These are phyloP conservation scores for Hypoxylon sp. DNA, from an alignment of 2,329 filamentous ascomycete genomes.

Conservation along the genomic window DNA sequence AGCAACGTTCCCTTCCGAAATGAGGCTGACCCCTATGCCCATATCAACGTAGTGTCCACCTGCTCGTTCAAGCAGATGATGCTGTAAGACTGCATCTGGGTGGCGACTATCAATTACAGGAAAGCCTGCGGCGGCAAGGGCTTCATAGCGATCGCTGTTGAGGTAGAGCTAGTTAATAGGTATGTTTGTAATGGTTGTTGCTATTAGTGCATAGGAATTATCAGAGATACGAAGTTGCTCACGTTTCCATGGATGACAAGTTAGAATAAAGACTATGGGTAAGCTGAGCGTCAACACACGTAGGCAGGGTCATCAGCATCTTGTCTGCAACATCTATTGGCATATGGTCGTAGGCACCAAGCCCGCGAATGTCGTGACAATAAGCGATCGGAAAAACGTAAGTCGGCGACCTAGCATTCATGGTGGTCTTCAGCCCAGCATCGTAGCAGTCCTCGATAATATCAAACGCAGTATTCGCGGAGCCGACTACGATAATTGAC, in stretches of 20 bases:
- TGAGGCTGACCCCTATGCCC: slow-evolving; percentile 52
- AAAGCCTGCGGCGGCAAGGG: slow-evolving; percentile 56
- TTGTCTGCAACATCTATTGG: slow-evolving; percentile 47
- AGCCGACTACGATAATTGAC: slow-evolving; percentile 57
- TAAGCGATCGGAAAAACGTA: slow-evolving; percentile 56
- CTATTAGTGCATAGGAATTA: no score
- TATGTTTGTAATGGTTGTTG: no score
- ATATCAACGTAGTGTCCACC: slow-evolving; percentile 61
- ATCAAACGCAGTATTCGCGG: slow-evolving; percentile 62
- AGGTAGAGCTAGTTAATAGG: not conserved
- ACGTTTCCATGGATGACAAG: slow-evolving; percentile 52
- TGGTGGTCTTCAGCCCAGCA: slow-evolving; percentile 54
- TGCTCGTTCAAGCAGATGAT: slow-evolving; percentile 56
- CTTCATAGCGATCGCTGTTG: slow-evolving; percentile 52
- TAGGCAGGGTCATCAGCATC: slow-evolving; percentile 39
- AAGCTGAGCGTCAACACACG: slow-evolving; percentile 47
- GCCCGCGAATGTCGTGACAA: slow-evolving; percentile 50
- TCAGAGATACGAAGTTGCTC: not conserved
- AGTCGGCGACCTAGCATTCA: slow-evolving; percentile 56
- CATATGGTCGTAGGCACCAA: slow-evolving; percentile 50
- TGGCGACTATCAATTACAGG: slow-evolving; percentile 55
- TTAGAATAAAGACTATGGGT: slow-evolving; percentile 42
- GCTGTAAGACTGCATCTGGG: slow-evolving; percentile 48
- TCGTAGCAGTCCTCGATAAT: slow-evolving; percentile 55
- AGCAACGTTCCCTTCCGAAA: slow-evolving; percentile 53